Conservation (phyloP, 176 grass and related monocot genomes). For the Triticum turgidum region DNA sequence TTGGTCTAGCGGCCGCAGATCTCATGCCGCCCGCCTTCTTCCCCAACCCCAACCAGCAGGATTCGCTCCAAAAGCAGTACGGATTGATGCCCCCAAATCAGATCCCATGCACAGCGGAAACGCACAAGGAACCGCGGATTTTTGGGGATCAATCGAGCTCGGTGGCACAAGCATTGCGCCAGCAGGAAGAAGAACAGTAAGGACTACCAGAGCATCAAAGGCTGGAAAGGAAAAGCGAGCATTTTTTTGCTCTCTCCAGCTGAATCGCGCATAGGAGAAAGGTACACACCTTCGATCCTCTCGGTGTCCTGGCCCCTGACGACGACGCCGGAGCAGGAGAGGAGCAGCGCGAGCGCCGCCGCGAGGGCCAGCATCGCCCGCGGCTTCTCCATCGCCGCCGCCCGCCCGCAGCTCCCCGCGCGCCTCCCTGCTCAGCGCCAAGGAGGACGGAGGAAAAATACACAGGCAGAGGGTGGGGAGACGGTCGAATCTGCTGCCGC, state of each 20-base stretch:
- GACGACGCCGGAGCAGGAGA: background rate
- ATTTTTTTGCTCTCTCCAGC: background rate
- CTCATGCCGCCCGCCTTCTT: background rate
- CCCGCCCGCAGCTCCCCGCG: background rate
- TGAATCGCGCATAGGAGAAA: background rate
- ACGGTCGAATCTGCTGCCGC: conserved; percentile 1
- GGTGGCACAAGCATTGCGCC: background rate
- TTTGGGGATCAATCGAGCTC: background rate
- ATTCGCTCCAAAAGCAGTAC: background rate
- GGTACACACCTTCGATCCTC: conserved; percentile 50
- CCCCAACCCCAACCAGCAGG: background rate
- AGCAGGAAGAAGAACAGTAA: background rate
- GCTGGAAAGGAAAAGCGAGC: background rate
- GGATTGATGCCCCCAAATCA: background rate
- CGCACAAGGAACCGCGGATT: background rate
- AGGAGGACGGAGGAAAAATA: background rate
- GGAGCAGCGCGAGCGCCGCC: conserved; percentile 30
- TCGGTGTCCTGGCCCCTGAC: conserved; percentile 48
- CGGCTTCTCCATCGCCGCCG: conserved; percentile 23
- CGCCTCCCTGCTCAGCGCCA: background rate
- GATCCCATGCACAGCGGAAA: background rate
- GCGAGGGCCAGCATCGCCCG: background rate
- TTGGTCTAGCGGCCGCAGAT: background rate
- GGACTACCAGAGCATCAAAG: background rate
- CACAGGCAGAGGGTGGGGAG: background rate